These are phyloP conservation scores for Pyrenochaeta sp. DNA, from an alignment of 2,329 filamentous ascomycete species.

Conservation along the genomic window DNA sequence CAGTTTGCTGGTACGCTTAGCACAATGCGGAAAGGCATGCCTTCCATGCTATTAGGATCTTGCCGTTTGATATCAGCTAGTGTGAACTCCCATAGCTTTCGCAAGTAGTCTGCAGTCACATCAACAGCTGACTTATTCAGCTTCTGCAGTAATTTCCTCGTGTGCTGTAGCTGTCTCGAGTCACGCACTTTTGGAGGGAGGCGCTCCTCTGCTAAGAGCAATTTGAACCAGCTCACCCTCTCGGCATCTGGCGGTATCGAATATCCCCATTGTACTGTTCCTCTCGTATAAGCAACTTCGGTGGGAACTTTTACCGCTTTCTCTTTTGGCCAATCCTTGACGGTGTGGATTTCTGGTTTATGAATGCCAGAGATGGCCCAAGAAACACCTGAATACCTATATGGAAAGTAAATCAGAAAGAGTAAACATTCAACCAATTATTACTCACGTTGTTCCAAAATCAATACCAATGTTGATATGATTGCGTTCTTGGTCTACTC, in stretches of 20 bases:
- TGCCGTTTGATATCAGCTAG: constrained; percentile 4
- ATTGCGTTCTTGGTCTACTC: no score
- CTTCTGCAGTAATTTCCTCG: constrained; percentile 2
- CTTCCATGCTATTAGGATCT: neutral
- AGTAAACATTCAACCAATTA: neutral
- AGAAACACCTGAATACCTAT: no score
- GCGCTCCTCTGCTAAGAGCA: constrained; percentile 11
- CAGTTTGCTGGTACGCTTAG: constrained; percentile 15
- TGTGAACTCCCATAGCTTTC: constrained; percentile 9
- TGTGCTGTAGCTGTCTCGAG: neutral
- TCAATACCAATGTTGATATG: constrained; percentile 13
- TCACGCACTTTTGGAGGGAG: constrained; percentile 1
- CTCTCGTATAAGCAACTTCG: constrained; percentile 9
- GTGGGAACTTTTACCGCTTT: constrained; percentile 13
- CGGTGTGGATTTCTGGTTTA: neutral
- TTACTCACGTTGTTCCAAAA: constrained; percentile 17
- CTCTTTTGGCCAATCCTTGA: constrained; percentile 6
- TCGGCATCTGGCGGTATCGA: constrained; percentile 5
- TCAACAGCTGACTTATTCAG: constrained; percentile 5
- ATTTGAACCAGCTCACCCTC: constrained; percentile 15
- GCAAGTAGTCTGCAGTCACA: constrained; percentile 12
- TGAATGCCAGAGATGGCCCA: neutral
- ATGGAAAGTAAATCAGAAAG: neutral
- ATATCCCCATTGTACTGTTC: constrained; percentile 14
- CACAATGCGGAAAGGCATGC: constrained; percentile 10